A percentile compares a stretch with the other conserved stretches of the same genome.
These are phyloP conservation scores for Gentiana macrophylla DNA, from an alignment of 257 asterid genomes.

Conservation along the genomic window DNA sequence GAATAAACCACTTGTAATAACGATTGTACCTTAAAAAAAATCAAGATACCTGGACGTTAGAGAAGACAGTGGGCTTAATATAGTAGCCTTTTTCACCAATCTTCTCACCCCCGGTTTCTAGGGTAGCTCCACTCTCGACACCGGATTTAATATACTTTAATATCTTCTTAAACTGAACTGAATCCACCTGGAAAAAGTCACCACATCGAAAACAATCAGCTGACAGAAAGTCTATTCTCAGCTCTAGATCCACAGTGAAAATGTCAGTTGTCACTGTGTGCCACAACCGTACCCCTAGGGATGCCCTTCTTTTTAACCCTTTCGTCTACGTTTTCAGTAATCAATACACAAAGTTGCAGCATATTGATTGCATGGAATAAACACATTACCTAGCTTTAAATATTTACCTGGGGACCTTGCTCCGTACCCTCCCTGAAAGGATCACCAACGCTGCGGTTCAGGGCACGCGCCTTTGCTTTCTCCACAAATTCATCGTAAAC, in stretches of 20 bases:
- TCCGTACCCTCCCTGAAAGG: conserved; percentile 77
- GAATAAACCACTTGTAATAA: too few species aligned
- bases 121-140: conserved; percentile 68
- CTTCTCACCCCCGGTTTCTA: conserved; percentile 75
- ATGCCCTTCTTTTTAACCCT: neutral
- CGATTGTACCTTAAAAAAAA: too few species aligned
- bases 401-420: conserved; percentile 93
- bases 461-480: conserved; percentile 68
- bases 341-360: neutral
- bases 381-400: neutral
- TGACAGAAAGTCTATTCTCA: too few species aligned
- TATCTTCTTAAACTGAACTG: conserved; percentile 65
- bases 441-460: conserved; percentile 82
- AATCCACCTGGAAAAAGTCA: conserved; percentile 43
- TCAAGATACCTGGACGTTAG: conserved; percentile 56
- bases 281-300: too few species aligned
- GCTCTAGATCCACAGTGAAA: too few species aligned
- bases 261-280: too few species aligned
- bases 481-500: conserved; percentile 79
- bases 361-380: neutral
- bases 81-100: conserved; percentile 63
- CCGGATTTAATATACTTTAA: conserved; percentile 58
- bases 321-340: neutral
- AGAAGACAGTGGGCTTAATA: conserved; percentile 86
- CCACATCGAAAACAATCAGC: neutral